Evolutionary conservation across 495 filamentous ascomycete genomes (phyloP), one percentile per base, ranked within the genome.

Genomic region (Delitschia confertaspora): DNA sequence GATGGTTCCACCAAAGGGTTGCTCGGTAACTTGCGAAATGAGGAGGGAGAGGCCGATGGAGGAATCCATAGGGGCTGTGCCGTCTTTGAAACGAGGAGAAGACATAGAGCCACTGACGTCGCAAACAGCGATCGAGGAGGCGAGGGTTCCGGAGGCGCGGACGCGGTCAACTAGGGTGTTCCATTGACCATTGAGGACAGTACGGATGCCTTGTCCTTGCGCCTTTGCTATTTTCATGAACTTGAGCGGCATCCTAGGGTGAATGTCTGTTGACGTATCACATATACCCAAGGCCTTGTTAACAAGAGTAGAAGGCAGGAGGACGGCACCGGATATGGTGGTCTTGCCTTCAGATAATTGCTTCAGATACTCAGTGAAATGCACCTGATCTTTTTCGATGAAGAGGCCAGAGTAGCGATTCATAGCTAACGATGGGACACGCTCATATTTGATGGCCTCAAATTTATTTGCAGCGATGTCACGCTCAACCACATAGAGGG

Each of bases 371-470:
- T 45, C 33, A 19, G 54, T 45, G 55, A 74, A 74, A 9, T 59
- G 60, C 2, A 60, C 57, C 9, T 47, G 41, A 35, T 72, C 70
- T 47, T 69, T 70, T 8, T 40, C 25, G 5, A 58, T 53, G 49
- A 72, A 74, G 6, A 68, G 46, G 0, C 22, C 18, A 1, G 56
- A 53, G 52, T 74, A 71, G 13, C 59, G 59, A 38, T 61, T 59
- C 70, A 74, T 74, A 13, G 70, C 69, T 2, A 70, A 6, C 0
- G 65, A 68, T 1, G 70, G 70, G 0, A 74, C 60, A 6, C 59
- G 59, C 5, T 69, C 61, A 51, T 72, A 72, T 14, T 67, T 58
- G 58, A 74, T 71, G 3, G 60, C 52, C 14, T 39, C 41, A 27
- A 66, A 65, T 0, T 47, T 60, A 3, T 67, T 54, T 31, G 57